phyloP scores from a whole-genome alignment of 495 filamentous ascomycete species.

The Tuber umbilicatum region DNA sequence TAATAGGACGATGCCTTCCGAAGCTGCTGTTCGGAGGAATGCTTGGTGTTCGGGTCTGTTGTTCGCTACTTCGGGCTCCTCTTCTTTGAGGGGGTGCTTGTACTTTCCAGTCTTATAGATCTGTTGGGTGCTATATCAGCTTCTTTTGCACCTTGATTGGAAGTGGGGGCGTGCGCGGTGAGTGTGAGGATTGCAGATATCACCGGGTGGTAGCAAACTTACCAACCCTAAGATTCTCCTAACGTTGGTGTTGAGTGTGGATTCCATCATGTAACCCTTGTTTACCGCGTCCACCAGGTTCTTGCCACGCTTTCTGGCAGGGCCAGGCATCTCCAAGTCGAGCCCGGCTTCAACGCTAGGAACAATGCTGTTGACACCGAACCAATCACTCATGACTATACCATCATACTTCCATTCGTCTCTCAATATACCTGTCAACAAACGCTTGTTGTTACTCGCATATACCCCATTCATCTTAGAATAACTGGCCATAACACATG shows the following conservation, averaged over 20 bases:
- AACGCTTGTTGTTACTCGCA: slow-evolving; percentile 58
- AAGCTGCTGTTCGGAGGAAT: slow-evolving; percentile 59
- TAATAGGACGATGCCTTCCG: slow-evolving; percentile 64
- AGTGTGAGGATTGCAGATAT: neutral
- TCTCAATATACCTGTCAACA: slow-evolving; percentile 60
- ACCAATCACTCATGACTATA: slow-evolving; percentile 67
- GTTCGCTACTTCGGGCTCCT: slow-evolving; percentile 46
- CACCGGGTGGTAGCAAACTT: neutral
- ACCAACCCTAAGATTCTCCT: slow-evolving; percentile 58
- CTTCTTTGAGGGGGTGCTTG: slow-evolving; percentile 34
- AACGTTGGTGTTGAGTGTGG: slow-evolving; percentile 57
- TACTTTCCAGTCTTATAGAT: slow-evolving; percentile 42
- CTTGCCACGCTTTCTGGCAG: slow-evolving; percentile 58
- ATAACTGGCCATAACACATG: slow-evolving; percentile 69
- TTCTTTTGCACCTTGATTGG: neutral
- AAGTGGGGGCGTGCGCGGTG: neutral
- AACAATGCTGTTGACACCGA: slow-evolving; percentile 62
- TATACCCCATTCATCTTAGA: slow-evolving; percentile 68
- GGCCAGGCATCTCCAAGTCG: slow-evolving; percentile 70
- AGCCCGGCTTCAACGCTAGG: slow-evolving; percentile 63
- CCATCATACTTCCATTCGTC: slow-evolving; percentile 68
- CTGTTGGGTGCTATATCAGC: slow-evolving; percentile 19
- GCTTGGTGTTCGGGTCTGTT: slow-evolving; percentile 51
- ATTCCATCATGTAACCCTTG: slow-evolving; percentile 44
- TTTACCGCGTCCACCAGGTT: slow-evolving; percentile 40